These are phyloP conservation scores for Glarea lozoyensis DNA, from an alignment of 495 filamentous ascomycete genomes.

Conservation along the genomic window DNA sequence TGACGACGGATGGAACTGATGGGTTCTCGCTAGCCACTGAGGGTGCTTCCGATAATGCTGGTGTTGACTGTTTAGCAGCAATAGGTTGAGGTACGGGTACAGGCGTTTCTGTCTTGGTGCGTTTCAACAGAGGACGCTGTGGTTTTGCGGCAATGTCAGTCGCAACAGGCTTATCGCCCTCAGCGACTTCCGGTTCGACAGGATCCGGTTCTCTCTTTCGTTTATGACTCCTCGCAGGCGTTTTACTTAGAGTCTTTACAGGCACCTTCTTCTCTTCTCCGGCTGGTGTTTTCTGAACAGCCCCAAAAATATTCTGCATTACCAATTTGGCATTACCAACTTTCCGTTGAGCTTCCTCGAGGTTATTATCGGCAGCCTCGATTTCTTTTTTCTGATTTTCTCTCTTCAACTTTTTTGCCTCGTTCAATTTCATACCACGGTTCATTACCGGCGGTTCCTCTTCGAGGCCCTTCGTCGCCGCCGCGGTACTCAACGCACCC, in stretches of 20 bases:
- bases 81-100: slow-evolving; percentile 32
- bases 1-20: neutral
- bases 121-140: slow-evolving; percentile 32
- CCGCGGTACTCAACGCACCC: slow-evolving; percentile 40
- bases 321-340: slow-evolving; percentile 36
- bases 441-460: slow-evolving; percentile 60
- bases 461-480: slow-evolving; percentile 22
- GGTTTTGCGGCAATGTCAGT: slow-evolving; percentile 32
- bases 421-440: slow-evolving; percentile 83
- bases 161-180: too few relatives aligned
- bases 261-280: slow-evolving; percentile 13
- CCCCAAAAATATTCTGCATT: slow-evolving; percentile 37
- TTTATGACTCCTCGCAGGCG: slow-evolving; percentile 34
- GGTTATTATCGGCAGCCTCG: slow-evolving; percentile 45
- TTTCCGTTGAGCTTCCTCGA: slow-evolving; percentile 50
- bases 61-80: slow-evolving; percentile 10
- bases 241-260: slow-evolving; percentile 16
- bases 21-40: neutral
- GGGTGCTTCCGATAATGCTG: slow-evolving; percentile 2
- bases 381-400: slow-evolving; percentile 53
- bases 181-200: too few relatives aligned
- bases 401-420: slow-evolving; percentile 84
- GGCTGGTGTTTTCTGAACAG: slow-evolving; percentile 5
- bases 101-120: slow-evolving; percentile 48
- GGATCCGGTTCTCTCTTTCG: slow-evolving; percentile 42